These are phyloP conservation scores for Anthostomella pinea DNA, from an alignment of 2,329 filamentous ascomycete species.

Conservation along the genomic window DNA sequence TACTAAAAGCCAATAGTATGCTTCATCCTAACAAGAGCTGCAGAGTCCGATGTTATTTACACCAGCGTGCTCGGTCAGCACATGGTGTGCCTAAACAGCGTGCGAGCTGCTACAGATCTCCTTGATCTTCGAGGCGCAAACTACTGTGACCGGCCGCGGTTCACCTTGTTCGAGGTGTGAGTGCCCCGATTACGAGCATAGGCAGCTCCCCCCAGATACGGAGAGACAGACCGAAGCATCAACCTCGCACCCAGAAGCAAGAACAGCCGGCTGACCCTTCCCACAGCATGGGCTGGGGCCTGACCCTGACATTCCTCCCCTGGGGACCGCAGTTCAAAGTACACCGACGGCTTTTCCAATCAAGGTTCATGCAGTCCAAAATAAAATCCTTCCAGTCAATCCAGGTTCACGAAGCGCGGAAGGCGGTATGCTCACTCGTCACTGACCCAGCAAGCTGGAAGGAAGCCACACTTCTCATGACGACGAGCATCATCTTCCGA, in stretches of 20 bases:
- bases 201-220: background rate
- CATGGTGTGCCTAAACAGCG: constrained; percentile 43
- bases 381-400: constrained; percentile 32
- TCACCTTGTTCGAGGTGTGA: constrained; percentile 28
- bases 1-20: background rate
- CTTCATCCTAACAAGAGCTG: background rate
- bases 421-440: constrained; percentile 25
- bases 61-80: constrained; percentile 33
- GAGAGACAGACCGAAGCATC: background rate
- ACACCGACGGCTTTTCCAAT: constrained; percentile 42
- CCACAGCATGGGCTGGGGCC: constrained; percentile 11
- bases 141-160: constrained; percentile 44
- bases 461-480: constrained; percentile 21
- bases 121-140: constrained; percentile 44
- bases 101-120: constrained; percentile 40
- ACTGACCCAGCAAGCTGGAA: constrained; percentile 20
- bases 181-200: too few species aligned
- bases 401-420: constrained; percentile 31
- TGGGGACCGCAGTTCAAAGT: constrained; percentile 37
- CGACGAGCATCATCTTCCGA: constrained; percentile 22
- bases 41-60: constrained; percentile 12
- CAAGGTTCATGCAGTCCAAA: constrained; percentile 36
- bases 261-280: too few species aligned
- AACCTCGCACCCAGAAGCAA: background rate
- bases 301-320: constrained; percentile 14